Base-by-base conservation (phyloP, 1,139 yeast species). In the Candida sp. region DNA sequence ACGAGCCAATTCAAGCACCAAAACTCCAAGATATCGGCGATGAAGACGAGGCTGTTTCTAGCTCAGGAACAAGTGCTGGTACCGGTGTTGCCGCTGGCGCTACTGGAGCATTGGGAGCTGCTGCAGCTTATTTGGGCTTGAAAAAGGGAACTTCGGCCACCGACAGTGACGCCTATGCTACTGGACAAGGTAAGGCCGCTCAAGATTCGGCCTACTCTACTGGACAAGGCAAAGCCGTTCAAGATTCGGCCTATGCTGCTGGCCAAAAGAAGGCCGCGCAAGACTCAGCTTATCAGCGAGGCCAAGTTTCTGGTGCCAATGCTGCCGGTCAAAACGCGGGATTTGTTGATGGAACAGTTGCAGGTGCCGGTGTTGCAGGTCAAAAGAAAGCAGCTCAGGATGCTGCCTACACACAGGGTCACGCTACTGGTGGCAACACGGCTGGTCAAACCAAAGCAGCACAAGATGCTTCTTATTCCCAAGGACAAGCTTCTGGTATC, bases 1-100 rank as follows among this genome's bases (percentile, higher is more conserved):
- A 62, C 42, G 60, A 58, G 42, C 55, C 63, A 4, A 51, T 58
- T 41, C 47, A 42, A 35, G 48, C 56, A 7, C 57, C 60, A 40
- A 46, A 53, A 49, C 42, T 50, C 25, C 42, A 49, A 7, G 51
- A 53, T 42, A 34, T 50, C 34, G 50, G 44, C 23, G 53, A 53
- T 17, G 53, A 45, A 8, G 47, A 45, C 27, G 47, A 38, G n/a
- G 34, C 35, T 43, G 46, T 42, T 23, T 42, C 54, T 26, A 48
- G 37, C 2, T 32, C 27, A 33, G 23, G 25, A n/a, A 22, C 34
- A 8, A 42, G 25, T 47, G 49, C 53, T 22, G 27, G 49, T 27
- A 49, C 42, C 23, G 55, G 55, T 41, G 53, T 49, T 12, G 32
- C 52, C 11, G 55, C 56, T 6, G 55, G 56, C 17, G 63, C 53